Evolutionary conservation across 345 rosid genomes (phyloP).

Genomic region (Melastoma malabathricum): DNA sequence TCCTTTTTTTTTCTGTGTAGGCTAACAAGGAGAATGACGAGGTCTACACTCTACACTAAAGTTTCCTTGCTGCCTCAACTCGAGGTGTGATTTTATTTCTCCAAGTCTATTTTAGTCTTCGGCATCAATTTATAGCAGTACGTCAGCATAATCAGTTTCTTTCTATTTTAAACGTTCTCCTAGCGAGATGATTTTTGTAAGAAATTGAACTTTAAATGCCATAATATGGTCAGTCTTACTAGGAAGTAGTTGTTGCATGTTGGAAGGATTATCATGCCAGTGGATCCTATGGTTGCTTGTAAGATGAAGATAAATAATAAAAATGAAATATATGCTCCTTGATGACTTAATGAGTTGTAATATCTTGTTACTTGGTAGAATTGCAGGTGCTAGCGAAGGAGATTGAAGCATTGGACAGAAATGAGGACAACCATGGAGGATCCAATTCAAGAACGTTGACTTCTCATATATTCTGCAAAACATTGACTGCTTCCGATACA

Average conservation of each 20-base stretch:
- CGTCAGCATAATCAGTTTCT: neutral
- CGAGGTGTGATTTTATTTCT: conserved; percentile 29
- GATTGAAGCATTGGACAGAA: conserved; percentile 28
- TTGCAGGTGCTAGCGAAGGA: conserved; percentile 37
- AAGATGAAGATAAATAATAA: neutral
- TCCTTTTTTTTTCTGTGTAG: conserved; percentile 19
- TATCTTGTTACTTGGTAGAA: conserved; percentile 32
- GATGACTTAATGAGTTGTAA: conserved; percentile 8
- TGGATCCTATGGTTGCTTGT: no score
- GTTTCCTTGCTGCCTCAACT: conserved; percentile 59
- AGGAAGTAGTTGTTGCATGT: no score
- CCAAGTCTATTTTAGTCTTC: neutral
- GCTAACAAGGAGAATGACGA: conserved; percentile 86
- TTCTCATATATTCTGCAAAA: conserved; percentile 85
- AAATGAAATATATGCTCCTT: neutral
- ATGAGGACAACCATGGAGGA: conserved; percentile 42
- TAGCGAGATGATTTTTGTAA: no score
- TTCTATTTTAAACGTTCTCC: no score
- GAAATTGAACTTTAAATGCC: no score
- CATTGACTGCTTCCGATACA: conserved; percentile 84
- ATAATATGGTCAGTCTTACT: no score
- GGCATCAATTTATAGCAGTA: neutral
- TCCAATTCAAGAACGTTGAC: conserved; percentile 42
- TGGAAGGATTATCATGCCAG: no score
- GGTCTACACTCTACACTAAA: conserved; percentile 76